Evolutionary conservation across 805 yeast genomes (phyloP), one percentile per base, ranked within the genome.

Genomic region (Spathaspora hagerdaliae): DNA sequence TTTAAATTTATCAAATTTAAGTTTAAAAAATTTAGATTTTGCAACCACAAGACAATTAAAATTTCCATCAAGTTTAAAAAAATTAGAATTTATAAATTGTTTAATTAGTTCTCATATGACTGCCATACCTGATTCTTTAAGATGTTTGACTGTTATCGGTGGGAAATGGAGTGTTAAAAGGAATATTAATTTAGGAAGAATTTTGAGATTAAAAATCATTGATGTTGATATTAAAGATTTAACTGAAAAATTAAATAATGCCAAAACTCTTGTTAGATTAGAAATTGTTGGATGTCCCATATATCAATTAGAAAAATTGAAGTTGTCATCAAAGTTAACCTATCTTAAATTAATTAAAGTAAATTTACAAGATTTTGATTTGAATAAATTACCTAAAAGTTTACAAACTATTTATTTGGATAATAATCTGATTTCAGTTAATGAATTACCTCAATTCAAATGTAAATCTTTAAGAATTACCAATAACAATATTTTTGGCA

Each of bases 191-290:
- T 15, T 46, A 6, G 13, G 38, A 24, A 24, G 37, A 8, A 24
- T 46, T 26, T 41, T 31, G 38, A 36, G 43, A 27, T 46, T 46
- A 14, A 38, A 24, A 33, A 19, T 46, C 10, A 24, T 13, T n/a
- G 27, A 43, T 11, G 47, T 43, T 34, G 47, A 46, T 33, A 36
- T 44, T 9, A 44, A 36, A 41, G 50, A 46, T 37, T 43, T 46
- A 13, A 14, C 10, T 7, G 44, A 46, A 11, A 46, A 46, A 38
- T 7, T 46, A 13, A 12, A 2, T 5, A 26, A 13, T 14, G 44
- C 43, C 12, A 39, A 31, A 27, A 40, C 27, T 26, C 40, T 46
- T 27, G 11, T 36, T 12, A 34, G 26, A 31, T 27, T 46, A 7
- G 50, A 46, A 41, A 31, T 46, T 15, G 10, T 14, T 13, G 36